Evolutionary conservation across 306 rosid genomes (phyloP), one percentile per base, ranked within the genome.

Genomic region (Carpinus viminea): DNA sequence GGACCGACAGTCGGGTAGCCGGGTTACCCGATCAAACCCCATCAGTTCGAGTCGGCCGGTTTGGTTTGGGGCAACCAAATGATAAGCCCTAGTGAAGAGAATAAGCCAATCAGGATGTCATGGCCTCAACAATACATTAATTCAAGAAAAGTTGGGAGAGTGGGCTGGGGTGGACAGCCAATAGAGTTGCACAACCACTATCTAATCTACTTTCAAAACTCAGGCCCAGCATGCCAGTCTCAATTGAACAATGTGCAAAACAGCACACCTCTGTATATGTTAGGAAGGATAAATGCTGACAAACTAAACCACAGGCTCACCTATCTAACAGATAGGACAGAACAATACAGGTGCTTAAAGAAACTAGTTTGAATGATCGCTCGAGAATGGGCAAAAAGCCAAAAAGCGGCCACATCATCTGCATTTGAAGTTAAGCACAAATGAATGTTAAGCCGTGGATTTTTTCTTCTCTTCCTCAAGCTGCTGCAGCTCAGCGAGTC

Each of bases 381-480:
- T 59, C 65, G 26, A 78, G 48, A 64, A 74, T 43, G 43, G 54
- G 56, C 68, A 57, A 12, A 54, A 80, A 72, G 21, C 80, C 60
- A 55, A 57, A 70, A 52, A 73, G 73, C 6, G 8, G 41, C 57
- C 21, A 47, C 24, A 60, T 57, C 76, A 72, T 57, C 26, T 59
- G 65, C 61, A 59, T 50, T 16, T 21, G 43, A 70, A 79, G 81
- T 78, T 73, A 41, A 45, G 21, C 15, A 7, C 57, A 50, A n/a
- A 73, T 18, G 59, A 72, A 64, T 36, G 15, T 81, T 83, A 89
- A 65, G 89, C 88, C 82, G 78, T 43, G 61, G 89, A 74, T 38
- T 81, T 87, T 79, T 89, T 89, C 92, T 87, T 91, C 85, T 88
- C 91, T 81, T 85, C 89, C 75, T 90, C 95, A 5, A 86, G 91